Evolutionary conservation across 805 yeast species (phyloP), one percentile per base, ranked within the genome.

Genomic region (Isabelozyma gotoi): DNA sequence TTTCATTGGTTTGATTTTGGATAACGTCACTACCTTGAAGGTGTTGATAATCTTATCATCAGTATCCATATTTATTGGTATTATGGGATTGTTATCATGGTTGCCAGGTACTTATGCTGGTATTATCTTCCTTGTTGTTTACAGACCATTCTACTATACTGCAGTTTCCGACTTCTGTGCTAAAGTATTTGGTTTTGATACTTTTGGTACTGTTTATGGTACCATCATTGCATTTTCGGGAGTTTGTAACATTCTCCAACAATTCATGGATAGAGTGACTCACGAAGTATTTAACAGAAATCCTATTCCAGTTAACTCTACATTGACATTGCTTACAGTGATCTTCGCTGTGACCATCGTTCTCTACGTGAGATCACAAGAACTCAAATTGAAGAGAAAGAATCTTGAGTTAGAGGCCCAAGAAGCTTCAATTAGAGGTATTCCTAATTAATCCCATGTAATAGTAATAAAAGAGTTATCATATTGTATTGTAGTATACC

Each of bases 171-270:
- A 78, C 55, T 75, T 70, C 54, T 78, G 83, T 53, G 82, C 85
- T 19, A 82, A 82, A 57, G 82, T 77, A 38, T 82, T 80, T 57
- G 85, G 85, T 1, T 73, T 76, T 49, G 82, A 78, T 52, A 77
- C 84, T 8, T 77, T 79, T 56, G 84, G 85, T 33, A 75, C 81
- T 1, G 84, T 92, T 5, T 92, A 92, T 59, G 98, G 98, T 1
- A 67, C 91, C 15, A 75, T 90, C 55, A 88, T 90, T 56, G 84
- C 90, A 45, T 70, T 86, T 46, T 81, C 96, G 12, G 97, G 97
- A 4, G 47, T 85, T n/a, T 79, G 84, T 62, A 91, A 90, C 62
- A 71, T 88, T 52, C 57, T 78, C 5, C 96, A 88, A 56, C 82
- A 85, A 17, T 65, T 68, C 2, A 63, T 92, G 57, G 97, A 91